These are phyloP conservation scores for Dipteronia sinensis DNA, from an alignment of 345 rosid genomes.

Conservation along the genomic window DNA sequence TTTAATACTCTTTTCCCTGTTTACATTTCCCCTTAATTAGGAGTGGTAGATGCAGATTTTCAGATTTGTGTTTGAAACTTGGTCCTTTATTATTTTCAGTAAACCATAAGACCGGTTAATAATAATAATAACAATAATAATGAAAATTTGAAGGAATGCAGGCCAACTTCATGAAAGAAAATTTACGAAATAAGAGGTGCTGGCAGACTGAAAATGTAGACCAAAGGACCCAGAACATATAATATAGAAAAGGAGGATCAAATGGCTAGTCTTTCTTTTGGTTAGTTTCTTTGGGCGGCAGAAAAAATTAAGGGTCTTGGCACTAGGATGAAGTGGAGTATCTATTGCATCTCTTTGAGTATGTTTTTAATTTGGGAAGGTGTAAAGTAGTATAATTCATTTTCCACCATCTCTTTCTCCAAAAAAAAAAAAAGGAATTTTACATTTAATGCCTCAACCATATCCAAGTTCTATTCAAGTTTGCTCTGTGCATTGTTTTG, in stretches of 20 bases:
- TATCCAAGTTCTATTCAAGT: background rate
- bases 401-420: background rate
- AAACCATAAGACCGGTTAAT: background rate
- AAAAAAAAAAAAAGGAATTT: background rate
- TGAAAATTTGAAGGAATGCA: background rate
- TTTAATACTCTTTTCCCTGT: background rate
- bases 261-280: background rate
- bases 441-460: background rate
- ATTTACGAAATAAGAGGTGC: background rate
- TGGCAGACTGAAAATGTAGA: background rate
- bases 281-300: background rate
- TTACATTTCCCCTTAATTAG: background rate
- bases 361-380: background rate
- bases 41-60: background rate
- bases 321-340: background rate
- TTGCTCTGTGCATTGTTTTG: background rate
- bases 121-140: no score
- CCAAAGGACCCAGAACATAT: background rate
- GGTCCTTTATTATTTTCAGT: background rate
- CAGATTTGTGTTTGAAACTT: background rate
- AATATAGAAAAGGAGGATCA: background rate
- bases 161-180: background rate
- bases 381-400: background rate
- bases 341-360: slow-evolving; percentile 1
- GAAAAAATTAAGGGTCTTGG: background rate